Base-by-base conservation (phyloP, 208 protist species). In the Acanthamoeba royreba region DNA sequence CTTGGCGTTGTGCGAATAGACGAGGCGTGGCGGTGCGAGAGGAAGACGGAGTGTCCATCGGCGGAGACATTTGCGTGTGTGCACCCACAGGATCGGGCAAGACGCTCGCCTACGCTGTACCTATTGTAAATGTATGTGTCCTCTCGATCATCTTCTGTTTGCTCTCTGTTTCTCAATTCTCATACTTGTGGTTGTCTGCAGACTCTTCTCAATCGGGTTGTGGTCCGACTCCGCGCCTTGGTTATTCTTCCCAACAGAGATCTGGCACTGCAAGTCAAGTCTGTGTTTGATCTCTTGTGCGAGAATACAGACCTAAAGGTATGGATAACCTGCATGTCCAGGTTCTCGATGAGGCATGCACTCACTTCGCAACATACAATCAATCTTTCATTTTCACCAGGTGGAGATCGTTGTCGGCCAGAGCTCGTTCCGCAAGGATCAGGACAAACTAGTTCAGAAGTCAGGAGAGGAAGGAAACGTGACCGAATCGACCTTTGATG, bases 11-110 rank as follows among this genome's bases (percentile, higher is more conserved):
- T 22, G 66, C 38, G 66, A 22, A 69, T n/a, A 85, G 74, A 35
- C 74, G 74, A 9, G 74, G 74, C 38, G 74, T 85, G 22, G 74
- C 74, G 9, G 74, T 85, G 0, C 74, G 74, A 4, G 74, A 85
- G 42, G 74, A 85, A 17, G 74, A 85, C 43, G 74, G 74, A 13
- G 74, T 85, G 42, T 85, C 53, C 17, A 66, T 89, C 38, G 81
- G 49, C 17, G 81, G 88, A 19, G 97, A 98, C 93, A 92, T 98
- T 38, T 98, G 96, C 93, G 95, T 98, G 5, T 94, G 88, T 55
- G 96, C 97, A 81, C 97, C 97, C 38, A 98, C 97, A 11, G 97
- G 97, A 58, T 95, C 81, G 0, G 97, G 97, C 77, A 98, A 98
- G 94, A 98, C 97, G 58, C 90, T 98, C 1, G 81, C 96, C 28